A percentile compares a stretch with the other conserved stretches of the same genome.
Conservation (phyloP, 2,329 filamentous ascomycete species). For the Parafenestella ontariensis region DNA sequence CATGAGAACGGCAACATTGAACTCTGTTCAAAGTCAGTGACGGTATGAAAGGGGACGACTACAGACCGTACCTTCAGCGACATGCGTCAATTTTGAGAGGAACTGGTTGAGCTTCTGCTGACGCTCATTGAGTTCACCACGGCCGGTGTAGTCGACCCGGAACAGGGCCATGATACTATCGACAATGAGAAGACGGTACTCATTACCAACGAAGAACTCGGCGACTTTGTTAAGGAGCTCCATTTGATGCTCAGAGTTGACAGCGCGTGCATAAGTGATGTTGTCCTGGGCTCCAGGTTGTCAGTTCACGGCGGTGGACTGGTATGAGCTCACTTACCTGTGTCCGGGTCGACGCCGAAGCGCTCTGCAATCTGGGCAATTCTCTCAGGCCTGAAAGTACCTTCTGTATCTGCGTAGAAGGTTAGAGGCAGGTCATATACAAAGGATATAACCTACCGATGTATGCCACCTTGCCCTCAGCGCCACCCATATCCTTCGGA, state of each 20-base stretch:
- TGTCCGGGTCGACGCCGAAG: slow-evolving; percentile 59
- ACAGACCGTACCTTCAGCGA: slow-evolving; percentile 63
- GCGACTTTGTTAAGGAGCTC: slow-evolving; percentile 68
- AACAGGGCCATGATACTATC: slow-evolving; percentile 76
- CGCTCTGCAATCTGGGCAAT: slow-evolving; percentile 72
- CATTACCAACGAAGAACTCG: slow-evolving; percentile 66
- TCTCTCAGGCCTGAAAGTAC: slow-evolving; percentile 69
- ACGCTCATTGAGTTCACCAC: slow-evolving; percentile 71
- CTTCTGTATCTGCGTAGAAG: slow-evolving; percentile 40
- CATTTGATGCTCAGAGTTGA: slow-evolving; percentile 71
- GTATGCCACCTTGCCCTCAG: slow-evolving; percentile 72
- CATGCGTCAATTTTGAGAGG: slow-evolving; percentile 67
- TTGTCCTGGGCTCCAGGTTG: slow-evolving; percentile 67
- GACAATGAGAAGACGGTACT: slow-evolving; percentile 71
- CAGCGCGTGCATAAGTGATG: slow-evolving; percentile 68
- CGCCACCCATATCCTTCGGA: slow-evolving; percentile 68
- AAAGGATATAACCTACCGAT: slow-evolving; percentile 56
- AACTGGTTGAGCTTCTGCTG: slow-evolving; percentile 73
- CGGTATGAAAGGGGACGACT: background rate
- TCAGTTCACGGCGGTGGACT: slow-evolving; percentile 56
- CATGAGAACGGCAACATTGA: slow-evolving; percentile 66
- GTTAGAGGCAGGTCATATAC: slow-evolving; percentile 7
- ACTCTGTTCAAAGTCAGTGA: slow-evolving; percentile 55
- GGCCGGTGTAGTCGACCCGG: slow-evolving; percentile 70
- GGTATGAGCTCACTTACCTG: slow-evolving; percentile 18